Percentiles rank a stretch among this genome's conserved stretches.
Conservation (phyloP, 1,284 basidiomycete genomes). For the Boletus smithii region DNA sequence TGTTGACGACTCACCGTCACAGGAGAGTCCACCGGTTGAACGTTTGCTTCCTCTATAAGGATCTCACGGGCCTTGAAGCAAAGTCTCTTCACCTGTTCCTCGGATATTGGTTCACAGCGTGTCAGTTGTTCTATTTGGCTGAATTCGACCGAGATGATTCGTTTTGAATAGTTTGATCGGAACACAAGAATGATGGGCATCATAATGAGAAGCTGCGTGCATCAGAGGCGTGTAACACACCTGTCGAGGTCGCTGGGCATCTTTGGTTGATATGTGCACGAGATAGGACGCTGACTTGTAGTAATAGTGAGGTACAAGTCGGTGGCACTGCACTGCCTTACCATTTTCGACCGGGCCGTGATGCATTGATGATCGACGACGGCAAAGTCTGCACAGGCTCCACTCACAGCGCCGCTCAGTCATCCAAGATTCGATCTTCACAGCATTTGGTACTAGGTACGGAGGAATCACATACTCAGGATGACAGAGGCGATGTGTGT, state of each 20-base stretch:
- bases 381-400: conserved; percentile 2
- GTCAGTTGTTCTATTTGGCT: conserved; percentile 88
- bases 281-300: conserved; percentile 33
- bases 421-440: too few species aligned
- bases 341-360: conserved; percentile 10
- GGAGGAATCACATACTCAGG: too few species aligned
- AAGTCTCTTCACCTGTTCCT: conserved; percentile 88
- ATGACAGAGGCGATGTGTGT: too few species aligned
- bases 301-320: conserved; percentile 28
- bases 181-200: conserved; percentile 22
- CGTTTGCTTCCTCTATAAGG: conserved; percentile 95
- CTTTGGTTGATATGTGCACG: conserved; percentile 14
- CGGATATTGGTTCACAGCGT: conserved; percentile 89
- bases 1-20: conserved; percentile 66
- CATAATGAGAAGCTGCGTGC: conserved; percentile 25
- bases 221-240: conserved; percentile 39
- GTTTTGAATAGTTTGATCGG: conserved; percentile 25
- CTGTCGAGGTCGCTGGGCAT: conserved; percentile 52
- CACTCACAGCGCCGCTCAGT: conserved; percentile 11
- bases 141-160: conserved; percentile 10
- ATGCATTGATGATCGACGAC: conserved; percentile 20
- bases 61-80: conserved; percentile 97
- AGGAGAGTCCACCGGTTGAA: conserved; percentile 94
- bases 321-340: conserved; percentile 30
- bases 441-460: too few species aligned